Evolutionary conservation across 805 yeast species (phyloP).

Genomic region (Spathaspora arborariae): DNA sequence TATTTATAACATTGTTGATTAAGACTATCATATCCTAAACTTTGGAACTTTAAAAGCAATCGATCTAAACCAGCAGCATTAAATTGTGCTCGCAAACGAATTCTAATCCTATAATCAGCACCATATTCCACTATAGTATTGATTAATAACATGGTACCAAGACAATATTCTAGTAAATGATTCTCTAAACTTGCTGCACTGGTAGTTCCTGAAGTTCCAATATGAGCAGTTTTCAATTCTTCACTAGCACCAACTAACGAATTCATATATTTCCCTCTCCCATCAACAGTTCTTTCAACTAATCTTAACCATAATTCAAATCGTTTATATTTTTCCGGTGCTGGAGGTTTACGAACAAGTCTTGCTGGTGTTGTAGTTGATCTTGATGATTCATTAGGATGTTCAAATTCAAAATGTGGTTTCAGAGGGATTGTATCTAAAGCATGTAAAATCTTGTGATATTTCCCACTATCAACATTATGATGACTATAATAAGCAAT

Average conservation of each 20-base stretch:
- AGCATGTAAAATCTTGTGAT: constrained; percentile 53
- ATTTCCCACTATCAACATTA: constrained; percentile 31
- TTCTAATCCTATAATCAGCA: constrained; percentile 42
- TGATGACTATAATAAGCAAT: constrained; percentile 35
- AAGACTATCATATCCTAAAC: constrained; percentile 54
- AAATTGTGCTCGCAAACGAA: constrained; percentile 57
- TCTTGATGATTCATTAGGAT: not conserved
- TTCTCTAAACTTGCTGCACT: constrained; percentile 41
- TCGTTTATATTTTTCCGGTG: constrained; percentile 38
- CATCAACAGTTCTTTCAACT: constrained; percentile 68
- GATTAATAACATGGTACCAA: constrained; percentile 66
- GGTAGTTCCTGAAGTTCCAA: constrained; percentile 23
- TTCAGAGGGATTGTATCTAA: constrained; percentile 41
- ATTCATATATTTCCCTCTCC: constrained; percentile 81
- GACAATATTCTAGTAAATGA: constrained; percentile 65
- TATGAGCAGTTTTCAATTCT: constrained; percentile 53
- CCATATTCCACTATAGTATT: constrained; percentile 57
- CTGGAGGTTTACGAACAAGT: constrained; percentile 34
- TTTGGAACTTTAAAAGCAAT: constrained; percentile 49
- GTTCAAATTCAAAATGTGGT: constrained; percentile 39
- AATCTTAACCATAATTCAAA: constrained; percentile 70
- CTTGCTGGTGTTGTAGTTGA: constrained; percentile 7
- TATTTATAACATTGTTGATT: constrained; percentile 65
- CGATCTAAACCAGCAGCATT: constrained; percentile 53
- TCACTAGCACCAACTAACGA: constrained; percentile 90